A percentile compares a stretch with the other conserved stretches of the same genome.
Conservation (phyloP, 1,139 yeast species). For the Yarrowia galli region DNA sequence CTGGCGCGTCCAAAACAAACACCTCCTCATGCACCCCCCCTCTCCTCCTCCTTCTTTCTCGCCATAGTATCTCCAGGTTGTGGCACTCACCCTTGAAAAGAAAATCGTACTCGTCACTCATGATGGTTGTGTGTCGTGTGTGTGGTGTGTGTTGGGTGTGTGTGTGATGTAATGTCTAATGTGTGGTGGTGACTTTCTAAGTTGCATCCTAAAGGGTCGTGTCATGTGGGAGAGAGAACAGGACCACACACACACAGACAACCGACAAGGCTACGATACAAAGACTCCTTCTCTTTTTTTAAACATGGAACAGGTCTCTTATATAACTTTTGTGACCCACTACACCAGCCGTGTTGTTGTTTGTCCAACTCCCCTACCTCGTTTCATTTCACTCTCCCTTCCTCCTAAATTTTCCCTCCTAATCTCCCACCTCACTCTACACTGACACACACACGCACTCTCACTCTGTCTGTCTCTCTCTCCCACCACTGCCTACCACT, state of each 20-base stretch:
- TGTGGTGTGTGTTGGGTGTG: slow-evolving; percentile 30
- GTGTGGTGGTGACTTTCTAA: slow-evolving; percentile 39
- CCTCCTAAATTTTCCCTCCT: background rate
- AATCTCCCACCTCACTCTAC: background rate
- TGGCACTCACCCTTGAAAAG: slow-evolving; percentile 74
- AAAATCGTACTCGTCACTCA: slow-evolving; percentile 86
- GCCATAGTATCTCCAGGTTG: background rate
- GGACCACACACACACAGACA: background rate
- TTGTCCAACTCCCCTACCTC: background rate
- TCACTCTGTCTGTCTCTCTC: too few relatives aligned
- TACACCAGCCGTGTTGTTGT: background rate
- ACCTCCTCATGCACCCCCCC: background rate
- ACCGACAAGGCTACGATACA: background rate
- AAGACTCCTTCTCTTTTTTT: background rate
- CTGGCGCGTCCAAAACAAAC: background rate
- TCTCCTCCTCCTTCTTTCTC: background rate
- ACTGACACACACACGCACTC: too few relatives aligned
- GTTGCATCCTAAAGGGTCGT: slow-evolving; percentile 30
- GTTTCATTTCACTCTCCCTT: background rate
- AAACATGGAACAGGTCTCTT: background rate
- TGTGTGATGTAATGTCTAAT: slow-evolving; percentile 30
- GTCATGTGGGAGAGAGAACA: slow-evolving; percentile 7
- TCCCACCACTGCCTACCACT: background rate
- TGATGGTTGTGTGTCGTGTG: slow-evolving; percentile 42
- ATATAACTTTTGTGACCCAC: background rate